A percentile compares a stretch with the other conserved stretches of the same genome.
phyloP scores from a whole-genome alignment of 106 monocot species.

The Hemerocallis citrina region DNA sequence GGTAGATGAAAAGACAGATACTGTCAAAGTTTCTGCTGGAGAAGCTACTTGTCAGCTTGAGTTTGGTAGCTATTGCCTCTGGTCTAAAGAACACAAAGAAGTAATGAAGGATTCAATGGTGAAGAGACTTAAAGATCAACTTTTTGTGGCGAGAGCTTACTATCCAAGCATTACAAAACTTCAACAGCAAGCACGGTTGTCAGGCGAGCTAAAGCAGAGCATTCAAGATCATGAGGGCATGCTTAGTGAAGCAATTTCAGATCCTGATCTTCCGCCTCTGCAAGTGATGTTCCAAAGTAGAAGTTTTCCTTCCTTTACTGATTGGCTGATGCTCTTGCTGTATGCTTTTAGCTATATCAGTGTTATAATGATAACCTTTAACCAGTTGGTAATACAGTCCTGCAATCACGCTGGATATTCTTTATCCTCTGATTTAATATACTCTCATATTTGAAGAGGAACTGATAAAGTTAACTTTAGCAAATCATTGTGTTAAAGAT shows the following conservation, averaged over 20 bases:
- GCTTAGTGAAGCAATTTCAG: constrained; percentile 51
- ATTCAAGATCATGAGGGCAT: constrained; percentile 74
- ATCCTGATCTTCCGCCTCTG: constrained; percentile 51
- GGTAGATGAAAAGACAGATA: background rate
- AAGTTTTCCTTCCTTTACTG: too few relatives aligned
- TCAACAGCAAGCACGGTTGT: constrained; percentile 24
- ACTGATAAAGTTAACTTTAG: too few relatives aligned
- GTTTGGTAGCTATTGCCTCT: constrained; percentile 31
- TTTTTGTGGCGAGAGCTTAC: constrained; percentile 73
- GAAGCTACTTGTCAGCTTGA: constrained; percentile 17
- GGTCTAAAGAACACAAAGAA: constrained; percentile 28
- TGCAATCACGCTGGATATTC: too few relatives aligned
- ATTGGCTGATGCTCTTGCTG: background rate
- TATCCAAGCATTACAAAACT: constrained; percentile 58
- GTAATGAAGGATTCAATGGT: constrained; percentile 35
- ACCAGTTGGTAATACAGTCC: too few relatives aligned
- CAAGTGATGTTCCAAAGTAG: constrained; percentile 23
- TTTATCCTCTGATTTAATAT: too few relatives aligned
- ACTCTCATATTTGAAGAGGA: too few relatives aligned
- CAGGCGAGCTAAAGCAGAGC: constrained; percentile 44
- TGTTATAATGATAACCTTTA: too few relatives aligned
- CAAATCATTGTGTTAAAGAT: too few relatives aligned
- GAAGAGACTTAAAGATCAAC: constrained; percentile 55
- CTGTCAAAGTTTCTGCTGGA: background rate
- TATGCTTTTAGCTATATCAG: background rate